phyloP scores from a whole-genome alignment of 2,329 filamentous ascomycete genomes.

The Fusarium coicis region DNA sequence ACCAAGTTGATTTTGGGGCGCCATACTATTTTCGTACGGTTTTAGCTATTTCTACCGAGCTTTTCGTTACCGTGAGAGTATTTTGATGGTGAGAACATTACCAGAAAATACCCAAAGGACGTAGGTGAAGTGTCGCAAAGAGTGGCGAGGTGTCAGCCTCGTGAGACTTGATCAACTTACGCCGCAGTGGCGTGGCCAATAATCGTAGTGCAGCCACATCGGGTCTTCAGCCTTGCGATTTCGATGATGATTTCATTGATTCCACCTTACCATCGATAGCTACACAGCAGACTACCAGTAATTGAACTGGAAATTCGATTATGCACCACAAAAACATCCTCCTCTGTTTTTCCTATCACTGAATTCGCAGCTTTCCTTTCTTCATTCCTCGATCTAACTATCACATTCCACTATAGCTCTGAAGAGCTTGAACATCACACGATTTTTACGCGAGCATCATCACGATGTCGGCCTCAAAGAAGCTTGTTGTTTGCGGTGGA shows the following conservation, averaged over 20 bases:
- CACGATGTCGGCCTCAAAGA: slow-evolving; percentile 72
- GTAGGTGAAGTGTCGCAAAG: not conserved
- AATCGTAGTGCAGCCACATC: slow-evolving; percentile 20
- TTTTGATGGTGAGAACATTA: not conserved
- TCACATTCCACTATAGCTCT: slow-evolving; percentile 12
- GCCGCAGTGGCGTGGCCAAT: slow-evolving; percentile 32
- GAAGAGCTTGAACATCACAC: slow-evolving; percentile 30
- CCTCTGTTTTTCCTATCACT: not conserved
- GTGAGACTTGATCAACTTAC: not conserved
- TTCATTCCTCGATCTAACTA: not conserved
- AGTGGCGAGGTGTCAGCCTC: slow-evolving; percentile 21
- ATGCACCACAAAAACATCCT: not conserved
- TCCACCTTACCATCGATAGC: slow-evolving; percentile 22
- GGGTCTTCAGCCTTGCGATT: slow-evolving; percentile 32
- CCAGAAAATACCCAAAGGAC: not conserved
- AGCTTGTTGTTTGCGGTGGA: slow-evolving; percentile 90
- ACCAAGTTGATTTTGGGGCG: slow-evolving; percentile 66
- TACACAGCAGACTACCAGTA: not conserved
- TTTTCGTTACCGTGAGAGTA: not conserved
- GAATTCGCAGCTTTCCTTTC: not conserved
- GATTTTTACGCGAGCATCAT: slow-evolving; percentile 27
- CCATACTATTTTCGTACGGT: slow-evolving; percentile 56
- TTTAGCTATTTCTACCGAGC: not conserved
- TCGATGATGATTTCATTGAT: slow-evolving; percentile 45
- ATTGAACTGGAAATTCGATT: slow-evolving; percentile 24